Percentiles rank a stretch among this genome's conserved stretches.
Conservation (phyloP, 192 early-diverging fungal genomes). For the Chytriomyces hyalinus region DNA sequence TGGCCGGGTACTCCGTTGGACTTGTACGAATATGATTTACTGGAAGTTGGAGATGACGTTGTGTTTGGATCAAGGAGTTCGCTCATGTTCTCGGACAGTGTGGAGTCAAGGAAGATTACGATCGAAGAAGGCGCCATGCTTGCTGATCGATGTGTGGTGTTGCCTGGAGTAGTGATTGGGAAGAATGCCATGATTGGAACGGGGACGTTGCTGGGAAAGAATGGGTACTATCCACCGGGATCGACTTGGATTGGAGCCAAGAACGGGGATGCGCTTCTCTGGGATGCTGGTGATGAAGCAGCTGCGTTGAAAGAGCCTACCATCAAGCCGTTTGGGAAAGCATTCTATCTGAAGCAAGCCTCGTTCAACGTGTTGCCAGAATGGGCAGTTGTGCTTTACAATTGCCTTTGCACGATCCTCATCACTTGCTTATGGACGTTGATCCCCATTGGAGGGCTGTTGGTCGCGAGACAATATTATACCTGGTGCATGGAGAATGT, state of each 20-base stretch:
- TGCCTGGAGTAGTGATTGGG: conserved; percentile 46
- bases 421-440: too few relatives aligned
- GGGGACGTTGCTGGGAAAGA: conserved; percentile 41
- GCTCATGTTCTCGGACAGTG: conserved; percentile 39
- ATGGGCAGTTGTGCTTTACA: too few relatives aligned
- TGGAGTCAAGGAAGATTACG: conserved; percentile 29
- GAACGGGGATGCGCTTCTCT: conserved; percentile 43
- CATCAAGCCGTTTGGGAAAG: conserved; percentile 48
- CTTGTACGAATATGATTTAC: conserved; percentile 46
- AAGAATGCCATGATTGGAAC: conserved; percentile 48
- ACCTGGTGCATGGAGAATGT: too few relatives aligned
- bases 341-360: conserved; percentile 49
- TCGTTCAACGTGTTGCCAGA: conserved; percentile 36
- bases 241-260: conserved; percentile 46
- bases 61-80: conserved; percentile 48
- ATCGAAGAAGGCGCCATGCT: conserved; percentile 49
- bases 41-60: conserved; percentile 51
- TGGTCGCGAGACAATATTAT: too few relatives aligned
- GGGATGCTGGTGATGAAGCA: conserved; percentile 31
- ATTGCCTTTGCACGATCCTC: too few relatives aligned
- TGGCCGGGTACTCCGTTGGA: conserved; percentile 49
- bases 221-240: conserved; percentile 35
- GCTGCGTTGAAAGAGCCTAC: conserved; percentile 25
- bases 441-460: too few relatives aligned
- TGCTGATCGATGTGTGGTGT: conserved; percentile 41